These are phyloP conservation scores for Leccinum broughii DNA, from an alignment of 768 basidiomycete species.

Conservation along the genomic window DNA sequence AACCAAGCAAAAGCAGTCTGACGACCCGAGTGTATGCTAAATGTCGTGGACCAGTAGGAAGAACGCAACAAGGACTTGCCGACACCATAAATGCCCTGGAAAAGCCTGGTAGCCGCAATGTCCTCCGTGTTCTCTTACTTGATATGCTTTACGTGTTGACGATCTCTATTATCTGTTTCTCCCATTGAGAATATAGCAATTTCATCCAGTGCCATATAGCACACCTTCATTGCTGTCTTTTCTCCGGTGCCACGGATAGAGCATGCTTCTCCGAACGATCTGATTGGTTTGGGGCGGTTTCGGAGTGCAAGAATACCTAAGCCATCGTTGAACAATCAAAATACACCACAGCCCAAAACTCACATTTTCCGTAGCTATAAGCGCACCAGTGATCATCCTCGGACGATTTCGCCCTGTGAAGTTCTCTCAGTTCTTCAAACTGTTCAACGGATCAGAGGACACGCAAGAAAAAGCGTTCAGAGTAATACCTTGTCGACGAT, in stretches of 20 bases:
- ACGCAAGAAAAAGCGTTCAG: background rate
- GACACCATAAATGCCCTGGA: slow-evolving; percentile 85
- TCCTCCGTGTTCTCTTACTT: slow-evolving; percentile 67
- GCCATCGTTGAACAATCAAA: background rate
- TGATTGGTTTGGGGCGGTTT: slow-evolving; percentile 57
- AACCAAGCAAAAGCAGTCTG: slow-evolving; percentile 74
- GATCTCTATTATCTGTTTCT: slow-evolving; percentile 76
- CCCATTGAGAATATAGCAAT: background rate
- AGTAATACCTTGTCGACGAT: slow-evolving; percentile 65
- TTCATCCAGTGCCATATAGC: background rate
- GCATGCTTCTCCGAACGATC: slow-evolving; percentile 56
- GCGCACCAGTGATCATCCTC: slow-evolving; percentile 70
- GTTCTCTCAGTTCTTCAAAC: slow-evolving; percentile 64
- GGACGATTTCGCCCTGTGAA: slow-evolving; percentile 61
- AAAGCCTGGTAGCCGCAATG: slow-evolving; percentile 52
- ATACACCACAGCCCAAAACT: slow-evolving; percentile 8
- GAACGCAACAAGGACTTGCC: slow-evolving; percentile 46
- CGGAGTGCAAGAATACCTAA: slow-evolving; percentile 61
- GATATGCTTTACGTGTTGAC: slow-evolving; percentile 68
- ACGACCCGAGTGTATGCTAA: slow-evolving; percentile 44
- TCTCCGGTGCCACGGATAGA: slow-evolving; percentile 63
- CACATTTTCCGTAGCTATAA: slow-evolving; percentile 66
- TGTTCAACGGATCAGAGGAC: slow-evolving; percentile 27
- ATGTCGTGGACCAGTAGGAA: background rate
- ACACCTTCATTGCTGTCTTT: slow-evolving; percentile 75